These are phyloP conservation scores for Medicago lupulina DNA, from an alignment of 306 rosid species.

Conservation along the genomic window DNA sequence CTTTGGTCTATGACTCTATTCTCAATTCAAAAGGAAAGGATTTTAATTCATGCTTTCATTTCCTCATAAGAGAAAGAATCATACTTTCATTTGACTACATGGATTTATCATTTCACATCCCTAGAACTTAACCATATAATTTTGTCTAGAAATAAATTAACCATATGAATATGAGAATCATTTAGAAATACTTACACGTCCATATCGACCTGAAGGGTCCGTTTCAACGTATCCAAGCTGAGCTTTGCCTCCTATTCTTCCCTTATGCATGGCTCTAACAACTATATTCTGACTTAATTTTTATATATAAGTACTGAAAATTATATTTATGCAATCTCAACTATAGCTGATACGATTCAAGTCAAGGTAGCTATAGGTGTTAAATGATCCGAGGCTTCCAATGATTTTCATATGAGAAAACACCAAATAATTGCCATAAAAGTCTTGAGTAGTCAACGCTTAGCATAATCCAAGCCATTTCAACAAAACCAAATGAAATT, in stretches of 20 bases:
- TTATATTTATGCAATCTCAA: slow-evolving; percentile 17
- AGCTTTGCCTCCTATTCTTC: slow-evolving; percentile 52
- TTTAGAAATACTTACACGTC: slow-evolving; percentile 68
- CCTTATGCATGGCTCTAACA: slow-evolving; percentile 51
- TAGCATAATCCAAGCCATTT: slow-evolving; percentile 79
- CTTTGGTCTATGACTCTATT: too few relatives aligned
- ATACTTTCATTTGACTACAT: neutral
- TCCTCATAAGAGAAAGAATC: neutral
- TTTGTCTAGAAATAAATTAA: neutral
- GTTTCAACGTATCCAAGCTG: slow-evolving; percentile 71
- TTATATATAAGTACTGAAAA: neutral
- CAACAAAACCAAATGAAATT: slow-evolving; percentile 57
- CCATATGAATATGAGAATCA: slow-evolving; percentile 11
- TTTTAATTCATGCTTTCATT: too few relatives aligned
- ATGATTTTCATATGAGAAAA: slow-evolving; percentile 75
- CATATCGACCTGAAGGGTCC: slow-evolving; percentile 89
- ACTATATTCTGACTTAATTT: slow-evolving; percentile 17
- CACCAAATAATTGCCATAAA: slow-evolving; percentile 74
- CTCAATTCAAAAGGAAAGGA: too few relatives aligned
- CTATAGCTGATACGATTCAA: slow-evolving; percentile 12
- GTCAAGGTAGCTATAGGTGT: slow-evolving; percentile 38
- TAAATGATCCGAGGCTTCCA: slow-evolving; percentile 91
- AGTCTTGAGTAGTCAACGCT: slow-evolving; percentile 77
- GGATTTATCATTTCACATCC: neutral
- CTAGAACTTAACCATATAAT: neutral